Base-by-base conservation (phyloP, 2,329 filamentous ascomycete species). In the Fusarium sp. region DNA sequence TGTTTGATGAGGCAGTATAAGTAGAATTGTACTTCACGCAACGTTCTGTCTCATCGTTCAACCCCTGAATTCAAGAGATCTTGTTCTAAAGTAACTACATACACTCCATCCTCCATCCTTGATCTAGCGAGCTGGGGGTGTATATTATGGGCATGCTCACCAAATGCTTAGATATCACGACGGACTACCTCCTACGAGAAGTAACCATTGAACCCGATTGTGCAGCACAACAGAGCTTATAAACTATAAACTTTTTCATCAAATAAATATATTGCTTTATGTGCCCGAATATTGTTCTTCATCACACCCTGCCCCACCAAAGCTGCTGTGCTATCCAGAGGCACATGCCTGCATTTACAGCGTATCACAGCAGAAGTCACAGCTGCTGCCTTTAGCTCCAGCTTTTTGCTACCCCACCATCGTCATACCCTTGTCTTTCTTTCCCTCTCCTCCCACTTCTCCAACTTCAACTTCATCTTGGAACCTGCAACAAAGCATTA, bases 401-500 rank as follows among this genome's bases (percentile, higher is more conserved):
- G n/a, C 47, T 40, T 36, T 56, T 30, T 54, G 32, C 15, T 49
- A 62, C 65, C 65, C 65, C 65, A 69, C 63, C 56, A 62, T 70
- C 66, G 62, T 71, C 69, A 70, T 66, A 69, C 53, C 57, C 30
- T 39, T 26, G 23, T 14, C 47, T 39, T 49, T 42, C 39, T 23
- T 20, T 46, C 49, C 26, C 42, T 10, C 21, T 40, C 21, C 43
- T 49, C 34, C 30, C 20, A 45, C 36, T 53, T 54, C 62, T 53
- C 62, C 44, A 59, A 43, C 44, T 54, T 60, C 53, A 48, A 20
- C 40, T 45, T 32, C 32, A 7, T 15, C 32, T n/a, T 36, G 34
- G 17, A 36, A 36, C 17, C 34, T 36, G 34, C 34, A 36, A n/a
- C 34, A 53, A 56, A 49, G 12, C 26, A 28, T 28, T 39, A 53